These are phyloP conservation scores for Pseudomonodictys pantanalensis DNA, from an alignment of 495 filamentous ascomycete genomes.

Conservation along the genomic window DNA sequence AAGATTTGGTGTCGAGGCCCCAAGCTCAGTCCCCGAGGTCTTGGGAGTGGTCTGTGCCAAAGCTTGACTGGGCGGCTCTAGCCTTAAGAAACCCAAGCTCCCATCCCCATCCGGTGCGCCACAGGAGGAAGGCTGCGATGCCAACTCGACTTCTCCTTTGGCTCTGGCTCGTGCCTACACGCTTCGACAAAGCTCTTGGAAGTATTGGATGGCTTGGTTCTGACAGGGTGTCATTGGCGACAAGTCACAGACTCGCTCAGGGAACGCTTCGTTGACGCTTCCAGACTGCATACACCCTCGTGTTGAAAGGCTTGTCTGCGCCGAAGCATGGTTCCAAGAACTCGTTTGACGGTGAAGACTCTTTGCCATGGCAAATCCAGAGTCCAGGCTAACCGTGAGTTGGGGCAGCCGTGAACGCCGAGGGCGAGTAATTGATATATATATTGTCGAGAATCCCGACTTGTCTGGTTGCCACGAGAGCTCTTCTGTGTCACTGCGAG, in stretches of 20 bases:
- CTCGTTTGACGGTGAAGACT: too few relatives aligned
- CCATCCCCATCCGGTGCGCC: too few relatives aligned
- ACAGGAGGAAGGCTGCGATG: too few relatives aligned
- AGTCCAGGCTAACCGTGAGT: too few relatives aligned
- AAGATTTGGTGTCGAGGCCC: background rate
- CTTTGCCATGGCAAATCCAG: too few relatives aligned
- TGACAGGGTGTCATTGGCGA: background rate
- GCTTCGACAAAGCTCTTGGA: constrained; percentile 13
- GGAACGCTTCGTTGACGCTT: background rate
- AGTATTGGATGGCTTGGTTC: constrained; percentile 15
- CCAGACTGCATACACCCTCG: background rate
- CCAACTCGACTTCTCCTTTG: background rate
- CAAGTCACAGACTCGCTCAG: background rate
- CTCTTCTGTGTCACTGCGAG: background rate
- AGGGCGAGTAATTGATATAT: too few relatives aligned
- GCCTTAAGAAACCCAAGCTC: too few relatives aligned
- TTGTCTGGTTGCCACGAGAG: background rate
- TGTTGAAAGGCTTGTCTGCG: background rate
- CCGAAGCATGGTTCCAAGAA: too few relatives aligned
- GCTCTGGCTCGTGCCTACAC: background rate
- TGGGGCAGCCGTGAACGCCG: too few relatives aligned
- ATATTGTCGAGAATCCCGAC: background rate
- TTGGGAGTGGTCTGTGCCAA: too few relatives aligned
- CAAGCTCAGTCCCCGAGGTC: background rate
- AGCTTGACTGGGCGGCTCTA: background rate